phyloP scores from a whole-genome alignment of 1,139 yeast genomes.

The Zygosaccharomyces sapae region DNA sequence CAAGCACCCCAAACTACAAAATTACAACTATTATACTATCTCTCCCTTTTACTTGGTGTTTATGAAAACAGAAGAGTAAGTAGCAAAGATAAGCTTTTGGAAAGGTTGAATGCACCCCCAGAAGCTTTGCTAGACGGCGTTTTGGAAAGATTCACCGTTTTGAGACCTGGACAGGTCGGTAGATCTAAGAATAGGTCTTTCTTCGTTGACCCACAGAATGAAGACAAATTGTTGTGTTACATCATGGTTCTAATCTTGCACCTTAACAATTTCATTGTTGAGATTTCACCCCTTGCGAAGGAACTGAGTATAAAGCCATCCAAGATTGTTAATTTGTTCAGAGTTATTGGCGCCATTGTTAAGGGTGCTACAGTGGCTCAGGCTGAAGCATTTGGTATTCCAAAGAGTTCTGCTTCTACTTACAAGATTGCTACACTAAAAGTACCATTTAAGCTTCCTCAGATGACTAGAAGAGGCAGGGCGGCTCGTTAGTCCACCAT shows the following conservation, averaged over 20 bases:
- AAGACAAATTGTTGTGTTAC: constrained; percentile 80
- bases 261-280: constrained; percentile 70
- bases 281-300: constrained; percentile 75
- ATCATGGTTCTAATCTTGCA: constrained; percentile 69
- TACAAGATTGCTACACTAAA: constrained; percentile 78
- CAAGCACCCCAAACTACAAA: constrained; percentile 50
- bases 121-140: constrained; percentile 71
- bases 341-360: constrained; percentile 76
- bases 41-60: constrained; percentile 74
- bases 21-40: constrained; percentile 69
- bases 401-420: constrained; percentile 57
- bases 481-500: constrained; percentile 26
- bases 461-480: constrained; percentile 67
- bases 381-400: constrained; percentile 79
- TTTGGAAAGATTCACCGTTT: constrained; percentile 62
- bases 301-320: constrained; percentile 83
- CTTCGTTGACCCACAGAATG: constrained; percentile 78
- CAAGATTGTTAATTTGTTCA: constrained; percentile 62
- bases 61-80: constrained; percentile 66
- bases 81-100: constrained; percentile 57
- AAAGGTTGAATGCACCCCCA: constrained; percentile 63
- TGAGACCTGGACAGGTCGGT: constrained; percentile 64
- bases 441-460: constrained; percentile 90
- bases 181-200: constrained; percentile 69
- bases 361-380: constrained; percentile 74